These are phyloP conservation scores for Aspergillus pseudonomiae DNA, from an alignment of 2,329 filamentous ascomycete species.

Conservation along the genomic window DNA sequence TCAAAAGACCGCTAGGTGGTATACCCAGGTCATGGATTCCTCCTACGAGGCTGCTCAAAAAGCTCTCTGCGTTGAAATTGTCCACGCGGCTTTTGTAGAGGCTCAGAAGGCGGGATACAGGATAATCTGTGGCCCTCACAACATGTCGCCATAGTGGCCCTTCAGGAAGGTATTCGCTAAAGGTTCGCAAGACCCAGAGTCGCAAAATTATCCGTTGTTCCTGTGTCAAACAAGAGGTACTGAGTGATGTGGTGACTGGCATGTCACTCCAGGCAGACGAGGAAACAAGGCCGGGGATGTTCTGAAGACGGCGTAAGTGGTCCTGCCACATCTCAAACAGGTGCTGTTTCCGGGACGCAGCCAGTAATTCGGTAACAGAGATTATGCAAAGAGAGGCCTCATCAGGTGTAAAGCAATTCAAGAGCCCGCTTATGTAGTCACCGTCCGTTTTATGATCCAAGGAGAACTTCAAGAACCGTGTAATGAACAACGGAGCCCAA, in stretches of 20 bases:
- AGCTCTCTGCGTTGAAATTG: slow-evolving; percentile 19
- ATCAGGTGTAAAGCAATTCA: slow-evolving; percentile 29
- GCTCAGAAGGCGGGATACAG: slow-evolving; percentile 28
- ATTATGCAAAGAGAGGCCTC: slow-evolving; percentile 32
- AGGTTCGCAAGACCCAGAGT: slow-evolving; percentile 35
- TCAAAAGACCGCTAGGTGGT: slow-evolving; percentile 34
- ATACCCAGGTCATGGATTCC: slow-evolving; percentile 34
- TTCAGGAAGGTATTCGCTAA: slow-evolving; percentile 26
- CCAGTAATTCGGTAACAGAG: slow-evolving; percentile 35
- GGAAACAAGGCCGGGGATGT: slow-evolving; percentile 25
- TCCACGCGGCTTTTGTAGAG: slow-evolving; percentile 29
- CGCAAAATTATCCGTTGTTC: slow-evolving; percentile 37
- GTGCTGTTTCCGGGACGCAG: slow-evolving; percentile 22
- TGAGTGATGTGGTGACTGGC: not conserved
- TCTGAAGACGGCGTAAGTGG: slow-evolving; percentile 26
- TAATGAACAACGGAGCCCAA: slow-evolving; percentile 34
- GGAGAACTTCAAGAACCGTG: slow-evolving; percentile 27
- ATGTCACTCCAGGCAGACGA: slow-evolving; percentile 32
- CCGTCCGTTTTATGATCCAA: slow-evolving; percentile 10
- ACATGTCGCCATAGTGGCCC: slow-evolving; percentile 24
- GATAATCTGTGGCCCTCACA: slow-evolving; percentile 23
- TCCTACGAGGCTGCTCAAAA: slow-evolving; percentile 31
- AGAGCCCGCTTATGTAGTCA: slow-evolving; percentile 21
- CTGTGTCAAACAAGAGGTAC: slow-evolving; percentile 11
- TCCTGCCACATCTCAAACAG: slow-evolving; percentile 36